Percentiles rank a stretch among this genome's conserved stretches.
Evolutionary conservation across 139 green algal genomes (phyloP).

Genomic region (Picochlorum sp.): DNA sequence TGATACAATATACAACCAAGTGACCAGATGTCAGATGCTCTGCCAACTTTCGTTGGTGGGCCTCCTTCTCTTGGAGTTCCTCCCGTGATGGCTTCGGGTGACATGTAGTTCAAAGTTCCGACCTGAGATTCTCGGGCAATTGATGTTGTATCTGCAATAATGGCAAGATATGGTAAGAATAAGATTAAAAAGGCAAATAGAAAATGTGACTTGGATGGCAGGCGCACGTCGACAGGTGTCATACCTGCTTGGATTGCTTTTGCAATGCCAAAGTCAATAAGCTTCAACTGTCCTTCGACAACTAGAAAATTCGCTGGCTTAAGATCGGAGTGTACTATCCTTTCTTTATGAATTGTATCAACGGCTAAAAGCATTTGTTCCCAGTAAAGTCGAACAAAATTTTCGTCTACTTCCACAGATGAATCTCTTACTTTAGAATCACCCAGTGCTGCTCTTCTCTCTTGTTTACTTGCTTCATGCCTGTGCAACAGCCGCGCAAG

Average conservation of each 20-base stretch:
- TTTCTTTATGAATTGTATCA: slow-evolving; percentile 77
- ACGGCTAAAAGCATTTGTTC: slow-evolving; percentile 95
- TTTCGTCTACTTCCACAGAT: slow-evolving; percentile 62
- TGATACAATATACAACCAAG: slow-evolving; percentile 97
- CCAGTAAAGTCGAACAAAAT: slow-evolving; percentile 96
- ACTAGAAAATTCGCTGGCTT: slow-evolving; percentile 97
- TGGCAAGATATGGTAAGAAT: too few species aligned
- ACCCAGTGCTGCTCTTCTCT: neutral
- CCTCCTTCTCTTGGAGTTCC: slow-evolving; percentile 59
- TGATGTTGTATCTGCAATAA: slow-evolving; percentile 73
- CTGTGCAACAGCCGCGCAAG: slow-evolving; percentile 70
- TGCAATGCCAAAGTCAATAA: slow-evolving; percentile 98
- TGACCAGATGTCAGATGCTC: slow-evolving; percentile 87
- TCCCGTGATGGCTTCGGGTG: slow-evolving; percentile 84
- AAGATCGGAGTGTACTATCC: slow-evolving; percentile 93
- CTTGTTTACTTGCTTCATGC: slow-evolving; percentile 14
- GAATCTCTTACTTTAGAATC: slow-evolving; percentile 3
- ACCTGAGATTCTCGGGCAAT: slow-evolving; percentile 86
- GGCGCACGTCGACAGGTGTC: too few species aligned
- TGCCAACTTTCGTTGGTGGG: slow-evolving; percentile 60
- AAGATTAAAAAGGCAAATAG: neutral
- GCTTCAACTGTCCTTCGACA: slow-evolving; percentile 91
- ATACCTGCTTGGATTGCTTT: slow-evolving; percentile 77
- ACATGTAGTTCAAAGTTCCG: slow-evolving; percentile 98
- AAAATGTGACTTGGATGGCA: too few species aligned